Evolutionary conservation across 257 asterid species (phyloP), one percentile per base, ranked within the genome.

Genomic region (Prunella vulgaris): DNA sequence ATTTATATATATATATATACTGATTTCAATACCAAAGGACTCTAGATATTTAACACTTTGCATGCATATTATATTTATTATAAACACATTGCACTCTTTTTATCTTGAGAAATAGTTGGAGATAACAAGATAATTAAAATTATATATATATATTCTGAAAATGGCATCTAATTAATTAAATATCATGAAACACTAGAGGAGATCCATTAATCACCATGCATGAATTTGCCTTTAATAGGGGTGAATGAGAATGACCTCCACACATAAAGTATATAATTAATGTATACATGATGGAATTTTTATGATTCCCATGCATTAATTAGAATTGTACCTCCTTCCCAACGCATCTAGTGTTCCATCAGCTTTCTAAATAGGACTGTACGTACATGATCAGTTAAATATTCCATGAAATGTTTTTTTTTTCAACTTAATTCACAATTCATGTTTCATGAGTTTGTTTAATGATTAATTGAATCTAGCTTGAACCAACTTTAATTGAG

Each of bases 241-340:
- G 7, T 5, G 6, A 1, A 8, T 35, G 42, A 12, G 70, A 46
- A 46, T 27, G 57, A n/a, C 70, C 70, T 15, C 60, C 59, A 46
- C 53, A 44, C 58, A 24, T 22, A 4, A 17, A 7, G 13, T 49
- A 56, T 12, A 15, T 17, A 7, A n/a, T n/a, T n/a, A n/a, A n/a
- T n/a, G n/a, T n/a, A n/a, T 53, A 53, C 49, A 18, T 66, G 60
- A 60, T 65, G 70, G 60, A 48, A 59, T 18, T 67, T 3, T 32
- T 15, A 32, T 52, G 51, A 67, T 67, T 67, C 72, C 22, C 51
- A 67, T 67, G 63, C 72, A 67, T 67, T 18, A 20, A 20, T 18
- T 67, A 24, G 4, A 52, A 28, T 44, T 22, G 10, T 9, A 52
- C 27, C 8, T 51, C 3, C 27, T 17, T 14, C 2, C 52, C 18